These are phyloP conservation scores for Anacardium occidentale DNA, from an alignment of 345 rosid genomes.

Conservation along the genomic window DNA sequence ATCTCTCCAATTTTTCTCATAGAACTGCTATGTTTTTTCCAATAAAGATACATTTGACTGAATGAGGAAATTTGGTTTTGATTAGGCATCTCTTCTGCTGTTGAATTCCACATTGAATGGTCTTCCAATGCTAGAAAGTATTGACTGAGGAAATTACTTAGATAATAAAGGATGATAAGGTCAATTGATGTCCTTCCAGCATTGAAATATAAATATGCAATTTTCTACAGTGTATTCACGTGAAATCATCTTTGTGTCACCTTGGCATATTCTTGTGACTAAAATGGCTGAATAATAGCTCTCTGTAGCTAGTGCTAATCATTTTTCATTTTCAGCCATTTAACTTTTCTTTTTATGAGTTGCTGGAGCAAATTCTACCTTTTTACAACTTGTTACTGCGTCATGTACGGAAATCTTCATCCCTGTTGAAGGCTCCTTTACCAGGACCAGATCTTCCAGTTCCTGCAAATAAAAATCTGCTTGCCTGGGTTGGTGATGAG, in stretches of 20 bases:
- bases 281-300: neutral
- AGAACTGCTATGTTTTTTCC: neutral
- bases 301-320: neutral
- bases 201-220: neutral
- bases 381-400: conserved; percentile 72
- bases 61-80: neutral
- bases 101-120: neutral
- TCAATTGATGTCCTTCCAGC: neutral
- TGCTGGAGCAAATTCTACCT: conserved; percentile 80
- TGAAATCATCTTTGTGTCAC: neutral
- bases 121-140: neutral
- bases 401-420: conserved; percentile 40
- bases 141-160: neutral
- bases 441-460: conserved; percentile 73
- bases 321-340: conserved; percentile 48
- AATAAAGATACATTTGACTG: neutral
- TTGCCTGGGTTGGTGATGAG: conserved; percentile 92
- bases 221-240: neutral
- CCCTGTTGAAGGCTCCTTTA: conserved; percentile 46
- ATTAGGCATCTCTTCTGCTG: neutral
- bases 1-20: neutral
- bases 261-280: neutral
- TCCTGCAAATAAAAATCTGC: conserved; percentile 70
- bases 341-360: conserved; percentile 54
- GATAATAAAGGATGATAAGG: neutral